Evolutionary conservation across 2,329 filamentous ascomycete genomes (phyloP), one percentile per base, ranked within the genome.

Genomic region (Aspergillus melleus): DNA sequence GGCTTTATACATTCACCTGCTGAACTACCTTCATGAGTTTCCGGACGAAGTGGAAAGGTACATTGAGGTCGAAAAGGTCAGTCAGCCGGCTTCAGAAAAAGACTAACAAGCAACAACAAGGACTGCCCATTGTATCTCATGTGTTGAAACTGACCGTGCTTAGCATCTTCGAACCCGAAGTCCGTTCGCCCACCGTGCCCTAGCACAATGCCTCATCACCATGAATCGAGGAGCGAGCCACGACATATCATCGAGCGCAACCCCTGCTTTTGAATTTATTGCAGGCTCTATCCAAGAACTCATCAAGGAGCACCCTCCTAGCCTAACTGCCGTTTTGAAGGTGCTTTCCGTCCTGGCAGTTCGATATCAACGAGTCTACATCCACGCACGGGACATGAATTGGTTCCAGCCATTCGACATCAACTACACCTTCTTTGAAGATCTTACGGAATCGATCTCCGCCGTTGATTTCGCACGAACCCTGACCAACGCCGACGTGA

Each of bases 111-210:
- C 4, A 42, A n/a, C 6, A n/a, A n/a, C 1, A 1, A n/a, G n/a
- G 42, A 20, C 9, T 2, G 5, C 12, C 19, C n/a, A 22, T 47
- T 3, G 19, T 47, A 11, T 4, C 6, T 47, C 8, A 9, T 20
- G 42, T 2, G 20, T n/a, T 46, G 6, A 46, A 20, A 20, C 42
- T 46, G 42, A 46, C 10, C 42, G 4, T 46, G 20, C 42, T 47
- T 20, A 47, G 76, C 64, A 74, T 58, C 68, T 78, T 53, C 73
- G 73, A 39, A 64, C 32, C 22, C 64, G 67, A 39, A 77, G 72
- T 57, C 76, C 76, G 1, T 77, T 77, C 59, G 75, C 76, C 19
- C 72, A 76, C 57, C 70, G 72, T 51, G 72, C 72, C 14, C 32
- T 79, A 42, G 61, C 70, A 24, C 65, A 68, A 24, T 74, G 71